Percentiles rank a stretch among this genome's conserved stretches.
These are phyloP conservation scores for Oryza australiensis DNA, from an alignment of 176 grass and related monocot genomes.

Conservation along the genomic window DNA sequence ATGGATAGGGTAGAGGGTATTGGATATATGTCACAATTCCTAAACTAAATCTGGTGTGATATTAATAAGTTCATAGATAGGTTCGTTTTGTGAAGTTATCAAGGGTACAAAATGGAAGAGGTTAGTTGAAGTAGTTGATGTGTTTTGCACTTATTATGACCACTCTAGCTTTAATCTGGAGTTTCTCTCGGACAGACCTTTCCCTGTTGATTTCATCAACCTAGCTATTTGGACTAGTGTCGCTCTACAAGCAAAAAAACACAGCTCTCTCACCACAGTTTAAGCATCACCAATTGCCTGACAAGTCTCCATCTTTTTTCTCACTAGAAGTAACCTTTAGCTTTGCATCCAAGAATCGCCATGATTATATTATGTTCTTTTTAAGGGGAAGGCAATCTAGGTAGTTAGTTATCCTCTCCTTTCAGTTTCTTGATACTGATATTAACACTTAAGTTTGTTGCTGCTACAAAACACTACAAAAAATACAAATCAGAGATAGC, in stretches of 20 bases:
- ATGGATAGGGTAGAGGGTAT: not conserved
- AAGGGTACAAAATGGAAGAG: not conserved
- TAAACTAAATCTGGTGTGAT: not conserved
- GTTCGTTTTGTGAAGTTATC: not conserved
- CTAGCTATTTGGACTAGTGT: not conserved
- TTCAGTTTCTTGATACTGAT: not conserved
- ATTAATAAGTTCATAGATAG: not conserved
- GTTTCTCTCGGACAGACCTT: not conserved
- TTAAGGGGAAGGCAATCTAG: not conserved
- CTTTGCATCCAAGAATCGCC: slow-evolving; percentile 33
- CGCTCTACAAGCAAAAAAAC: slow-evolving; percentile 12
- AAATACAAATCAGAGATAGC: no score
- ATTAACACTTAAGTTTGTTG: not conserved
- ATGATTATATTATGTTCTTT: slow-evolving; percentile 28
- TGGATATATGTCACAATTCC: slow-evolving; percentile 17
- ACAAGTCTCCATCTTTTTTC: slow-evolving; percentile 14
- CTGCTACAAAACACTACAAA: not conserved
- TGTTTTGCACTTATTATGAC: not conserved
- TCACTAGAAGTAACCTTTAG: slow-evolving; percentile 30
- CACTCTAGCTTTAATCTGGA: not conserved
- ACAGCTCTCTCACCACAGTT: not conserved
- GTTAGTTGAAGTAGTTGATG: slow-evolving; percentile 8
- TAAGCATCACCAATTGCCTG: slow-evolving; percentile 36
- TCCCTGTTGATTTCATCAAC: slow-evolving; percentile 1
- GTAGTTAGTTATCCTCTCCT: not conserved